These are phyloP conservation scores for Parasitella parasitica DNA, from an alignment of 371 early-diverging fungal species.

Conservation along the genomic window DNA sequence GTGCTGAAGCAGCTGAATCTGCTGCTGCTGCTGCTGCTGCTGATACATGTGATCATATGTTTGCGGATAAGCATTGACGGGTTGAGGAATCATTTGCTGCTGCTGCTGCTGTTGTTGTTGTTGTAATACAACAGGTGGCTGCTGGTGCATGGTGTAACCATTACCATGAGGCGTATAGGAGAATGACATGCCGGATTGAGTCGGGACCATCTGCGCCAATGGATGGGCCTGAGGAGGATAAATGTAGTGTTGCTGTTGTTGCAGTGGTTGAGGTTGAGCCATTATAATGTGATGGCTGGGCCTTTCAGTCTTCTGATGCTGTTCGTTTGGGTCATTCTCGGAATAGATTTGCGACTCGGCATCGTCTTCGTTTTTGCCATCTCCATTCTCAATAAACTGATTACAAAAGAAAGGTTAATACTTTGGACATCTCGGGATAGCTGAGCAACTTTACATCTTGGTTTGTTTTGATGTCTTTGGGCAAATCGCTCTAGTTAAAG, in stretches of 20 bases:
- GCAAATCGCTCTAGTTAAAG: slow-evolving; percentile 7
- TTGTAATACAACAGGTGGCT: slow-evolving; percentile 6
- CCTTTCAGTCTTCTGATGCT: neutral
- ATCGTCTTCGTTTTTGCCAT: slow-evolving; percentile 1
- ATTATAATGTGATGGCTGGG: neutral
- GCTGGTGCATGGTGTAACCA: slow-evolving; percentile 19
- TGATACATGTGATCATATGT: neutral
- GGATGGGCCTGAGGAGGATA: neutral
- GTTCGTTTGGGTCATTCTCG: slow-evolving; percentile 3
- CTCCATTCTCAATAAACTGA: slow-evolving; percentile 12
- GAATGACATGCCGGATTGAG: slow-evolving; percentile 20
- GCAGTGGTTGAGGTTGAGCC: neutral
- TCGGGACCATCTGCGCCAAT: slow-evolving; percentile 18
- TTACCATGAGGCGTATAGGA: slow-evolving; percentile 11
- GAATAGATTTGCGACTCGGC: neutral
- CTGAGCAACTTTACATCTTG: slow-evolving; percentile 13
- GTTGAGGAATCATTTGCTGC: neutral
- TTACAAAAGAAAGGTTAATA: neutral
- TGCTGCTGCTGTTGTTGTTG: slow-evolving; percentile 8
- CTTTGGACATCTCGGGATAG: neutral
- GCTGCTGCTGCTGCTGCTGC: slow-evolving; percentile 5
- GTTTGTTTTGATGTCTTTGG: slow-evolving; percentile 20
- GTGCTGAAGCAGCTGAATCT: slow-evolving; percentile 1
- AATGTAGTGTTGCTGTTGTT: neutral
- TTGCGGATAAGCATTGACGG: neutral